Evolutionary conservation across 169 alveolate genomes (phyloP), one percentile per base, ranked within the genome.

Genomic region (Cryptosporidium viatorum): DNA sequence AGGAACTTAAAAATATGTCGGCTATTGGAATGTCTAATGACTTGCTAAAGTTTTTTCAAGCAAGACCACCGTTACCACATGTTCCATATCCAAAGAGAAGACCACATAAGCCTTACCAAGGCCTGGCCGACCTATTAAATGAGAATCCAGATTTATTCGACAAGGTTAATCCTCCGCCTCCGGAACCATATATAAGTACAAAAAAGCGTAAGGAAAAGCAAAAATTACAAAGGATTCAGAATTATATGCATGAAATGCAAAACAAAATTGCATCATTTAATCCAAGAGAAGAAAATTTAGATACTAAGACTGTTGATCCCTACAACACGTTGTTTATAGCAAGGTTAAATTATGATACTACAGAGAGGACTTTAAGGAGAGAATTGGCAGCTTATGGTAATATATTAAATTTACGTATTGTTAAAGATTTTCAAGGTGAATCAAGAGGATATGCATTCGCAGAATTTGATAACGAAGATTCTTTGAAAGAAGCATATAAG

Each of bases 401-500:
- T 29, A 92, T 96, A 26, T 86, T 91, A 71, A 92, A 92, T 55
- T 70, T 94, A 2, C 91, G 92, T 51, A 85, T 96, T 29, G 91
- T 94, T 5, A 92, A 84, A 60, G 95, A 95, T 85, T 73, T 65
- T 33, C 84, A 93, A 41, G 96, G 95, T 23, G 93, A 93, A 86
- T 93, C 96, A 31, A 94, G 93, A 92, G 97, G 98, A 9, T 96
- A 95, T 86, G 96, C 96, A 41, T 95, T 96, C 74, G 92, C 93
- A 58, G 98, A 96, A 89, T 96, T 74, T 74, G 96, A 94, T 74
- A 80, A 92, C 55, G 91, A 86, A 58, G 86, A 85, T 59, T 95
- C 94, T 67, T 91, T 93, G 31, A 86, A 93, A 74, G 60, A 84
- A 41, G 95, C 96, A 14, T 93, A 92, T 59, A 92, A 93, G 35